phyloP scores from a whole-genome alignment of 2,329 filamentous ascomycete genomes.

The Bisporella sp. region DNA sequence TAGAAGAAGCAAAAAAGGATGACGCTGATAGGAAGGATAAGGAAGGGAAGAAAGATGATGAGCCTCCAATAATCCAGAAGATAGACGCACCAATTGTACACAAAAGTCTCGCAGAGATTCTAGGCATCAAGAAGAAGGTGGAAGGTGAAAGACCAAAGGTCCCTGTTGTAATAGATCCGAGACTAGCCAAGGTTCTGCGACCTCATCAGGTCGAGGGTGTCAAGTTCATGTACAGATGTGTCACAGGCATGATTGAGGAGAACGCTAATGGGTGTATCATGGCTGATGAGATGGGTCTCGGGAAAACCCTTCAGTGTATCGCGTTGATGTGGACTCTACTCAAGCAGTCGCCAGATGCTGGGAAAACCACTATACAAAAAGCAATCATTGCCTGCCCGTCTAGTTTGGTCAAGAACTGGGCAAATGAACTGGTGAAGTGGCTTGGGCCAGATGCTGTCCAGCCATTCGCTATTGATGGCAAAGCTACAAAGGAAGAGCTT shows the following conservation, averaged over 20 bases:
- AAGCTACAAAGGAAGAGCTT: conserved; percentile 89
- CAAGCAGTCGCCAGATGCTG: conserved; percentile 93
- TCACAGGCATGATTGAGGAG: conserved; percentile 89
- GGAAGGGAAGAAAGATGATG: conserved; percentile 38
- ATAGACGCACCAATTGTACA: conserved; percentile 79
- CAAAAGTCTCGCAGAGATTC: conserved; percentile 90
- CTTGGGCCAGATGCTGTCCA: conserved; percentile 84
- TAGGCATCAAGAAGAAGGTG: conserved; percentile 91
- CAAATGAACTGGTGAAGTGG: conserved; percentile 95
- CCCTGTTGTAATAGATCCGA: conserved; percentile 95
- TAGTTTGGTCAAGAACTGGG: conserved; percentile 95
- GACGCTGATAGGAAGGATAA: conserved; percentile 23
- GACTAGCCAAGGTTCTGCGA: conserved; percentile 78
- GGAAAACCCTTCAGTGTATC: conserved; percentile 97
- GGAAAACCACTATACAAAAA: conserved; percentile 89
- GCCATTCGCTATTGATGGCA: conserved; percentile 94
- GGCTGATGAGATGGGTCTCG: conserved; percentile 98
- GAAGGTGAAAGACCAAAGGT: conserved; percentile 74
- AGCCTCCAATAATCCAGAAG: conserved; percentile 33
- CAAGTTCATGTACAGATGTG: conserved; percentile 92
- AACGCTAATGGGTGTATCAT: conserved; percentile 98
- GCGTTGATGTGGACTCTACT: conserved; percentile 92
- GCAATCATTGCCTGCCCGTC: conserved; percentile 95
- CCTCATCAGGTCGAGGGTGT: conserved; percentile 98
- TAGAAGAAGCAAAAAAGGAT: conserved; percentile 36